Percentiles rank a stretch among this genome's conserved stretches.
phyloP scores from a whole-genome alignment of 345 rosid genomes.

The Firmiana major region DNA sequence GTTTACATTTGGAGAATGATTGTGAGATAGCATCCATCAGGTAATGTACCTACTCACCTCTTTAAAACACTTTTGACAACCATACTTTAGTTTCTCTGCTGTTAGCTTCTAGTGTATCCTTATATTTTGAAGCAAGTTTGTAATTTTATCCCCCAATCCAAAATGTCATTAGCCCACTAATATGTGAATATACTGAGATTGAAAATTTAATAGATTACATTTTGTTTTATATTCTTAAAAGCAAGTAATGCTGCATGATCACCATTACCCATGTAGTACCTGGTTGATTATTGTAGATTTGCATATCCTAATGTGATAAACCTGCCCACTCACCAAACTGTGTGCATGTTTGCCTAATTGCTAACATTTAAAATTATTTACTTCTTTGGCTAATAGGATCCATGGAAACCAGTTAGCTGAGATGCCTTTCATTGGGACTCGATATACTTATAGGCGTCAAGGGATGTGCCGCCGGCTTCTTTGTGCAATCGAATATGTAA shows the following conservation, averaged over 20 bases:
- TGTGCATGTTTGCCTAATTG: not conserved
- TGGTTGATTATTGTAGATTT: not conserved
- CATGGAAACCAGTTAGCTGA: conserved; percentile 85
- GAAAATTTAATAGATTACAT: not conserved
- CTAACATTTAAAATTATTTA: conserved; percentile 7
- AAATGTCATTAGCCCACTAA: not conserved
- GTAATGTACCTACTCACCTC: not conserved
- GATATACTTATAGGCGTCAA: conserved; percentile 75
- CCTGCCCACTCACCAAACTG: not conserved
- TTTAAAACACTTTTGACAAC: no score
- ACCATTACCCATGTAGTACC: not conserved
- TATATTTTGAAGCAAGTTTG: not conserved
- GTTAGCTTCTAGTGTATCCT: not conserved
- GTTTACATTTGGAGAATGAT: not conserved
- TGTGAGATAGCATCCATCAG: not conserved
- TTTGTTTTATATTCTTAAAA: not conserved
- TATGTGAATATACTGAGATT: not conserved
- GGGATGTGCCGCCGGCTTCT: conserved; percentile 97
- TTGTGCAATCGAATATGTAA: conserved; percentile 75
- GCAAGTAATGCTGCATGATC: not conserved
- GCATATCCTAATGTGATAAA: not conserved
- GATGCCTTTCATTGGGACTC: conserved; percentile 98
- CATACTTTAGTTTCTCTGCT: no score
- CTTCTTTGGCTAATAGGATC: conserved; percentile 47
- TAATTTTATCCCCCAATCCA: not conserved